These are phyloP conservation scores for Hymenoscyphus infarciens DNA, from an alignment of 2,329 filamentous ascomycete genomes.

Conservation along the genomic window DNA sequence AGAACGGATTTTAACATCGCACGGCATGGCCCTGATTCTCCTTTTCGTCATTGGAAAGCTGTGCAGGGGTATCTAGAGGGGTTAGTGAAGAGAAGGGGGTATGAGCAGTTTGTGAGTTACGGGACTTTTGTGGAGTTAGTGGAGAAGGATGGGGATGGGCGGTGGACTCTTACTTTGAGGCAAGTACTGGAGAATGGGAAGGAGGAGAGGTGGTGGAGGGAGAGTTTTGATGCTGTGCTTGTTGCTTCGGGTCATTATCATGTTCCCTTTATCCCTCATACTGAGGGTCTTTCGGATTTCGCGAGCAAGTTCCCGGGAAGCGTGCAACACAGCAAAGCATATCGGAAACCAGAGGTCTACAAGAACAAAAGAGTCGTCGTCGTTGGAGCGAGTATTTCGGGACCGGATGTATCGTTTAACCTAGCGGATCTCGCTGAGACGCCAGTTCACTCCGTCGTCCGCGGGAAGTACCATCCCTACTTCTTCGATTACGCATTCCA, in stretches of 20 bases:
- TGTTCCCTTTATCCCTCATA: constrained; percentile 58
- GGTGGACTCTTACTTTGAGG: constrained; percentile 52
- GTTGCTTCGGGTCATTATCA: constrained; percentile 66
- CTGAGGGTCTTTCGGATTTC: constrained; percentile 56
- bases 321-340: constrained; percentile 70
- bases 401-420: constrained; percentile 53
- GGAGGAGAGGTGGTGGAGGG: constrained; percentile 58
- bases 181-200: constrained; percentile 37
- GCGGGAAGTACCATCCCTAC: constrained; percentile 37
- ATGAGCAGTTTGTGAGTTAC: constrained; percentile 50
- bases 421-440: constrained; percentile 49
- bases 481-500: constrained; percentile 58
- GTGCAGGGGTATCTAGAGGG: constrained; percentile 52
- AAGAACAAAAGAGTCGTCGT: constrained; percentile 51
- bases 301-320: constrained; percentile 44
- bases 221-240: constrained; percentile 63
- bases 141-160: constrained; percentile 41
- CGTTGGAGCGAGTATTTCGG: constrained; percentile 63
- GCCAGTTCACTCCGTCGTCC: constrained; percentile 10
- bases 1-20: constrained; percentile 39
- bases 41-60: constrained; percentile 59
- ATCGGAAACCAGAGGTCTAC: constrained; percentile 60
- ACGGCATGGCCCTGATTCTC: constrained; percentile 53
- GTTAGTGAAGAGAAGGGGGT: constrained; percentile 50
- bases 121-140: constrained; percentile 60